Evolutionary conservation across 441 rosid species (phyloP), one percentile per base, ranked within the genome.

Genomic region (Adansonia madagascariensis): DNA sequence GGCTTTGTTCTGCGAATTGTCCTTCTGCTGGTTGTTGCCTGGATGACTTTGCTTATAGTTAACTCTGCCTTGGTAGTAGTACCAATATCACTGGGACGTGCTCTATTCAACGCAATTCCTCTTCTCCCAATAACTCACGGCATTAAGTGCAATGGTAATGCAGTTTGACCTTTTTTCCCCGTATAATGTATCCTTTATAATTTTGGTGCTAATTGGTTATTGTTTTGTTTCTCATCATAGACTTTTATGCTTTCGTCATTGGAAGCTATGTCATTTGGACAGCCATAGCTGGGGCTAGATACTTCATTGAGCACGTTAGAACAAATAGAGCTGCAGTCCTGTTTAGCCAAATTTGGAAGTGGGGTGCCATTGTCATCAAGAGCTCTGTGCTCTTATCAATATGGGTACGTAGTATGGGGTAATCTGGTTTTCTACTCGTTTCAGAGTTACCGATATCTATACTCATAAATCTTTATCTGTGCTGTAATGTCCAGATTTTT

Each of bases 231-330:
- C 41, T 75, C 50, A 75, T 65, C 47, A n/a, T 79, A 96, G 99
- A 94, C 80, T 82, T 94, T 15, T 96, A 96, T 85, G 98, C 96
- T 75, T 94, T 92, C 81, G 83, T 91, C 27, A 94, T 96, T 70
- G 99, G 98, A 75, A 90, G 98, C 84, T 96, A 94, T 82, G 92
- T 84, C 75, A 90, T 96, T 79, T 96, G 98, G 98, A 94, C 94
- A 47, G 84, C 85, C 55, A 74, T 94, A 70, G 96, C 97, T 78
- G 98, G 97, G 78, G 90, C 88, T 31, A 89, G 94, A 86, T 96
- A 92, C 88, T 85, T 89, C 3, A 74, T 90, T 12, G 94, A 94
- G 80, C 94, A 94, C 71, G 64, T 91, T 53, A 90, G 90, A 86
- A 85, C 94, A 22, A 88, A 87, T 79, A 88, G 91, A 77, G 94